Evolutionary conservation across 164 flowering plant species (phyloP), one percentile per base, ranked within the genome.

Genomic region (Nymphaea thermarum): DNA sequence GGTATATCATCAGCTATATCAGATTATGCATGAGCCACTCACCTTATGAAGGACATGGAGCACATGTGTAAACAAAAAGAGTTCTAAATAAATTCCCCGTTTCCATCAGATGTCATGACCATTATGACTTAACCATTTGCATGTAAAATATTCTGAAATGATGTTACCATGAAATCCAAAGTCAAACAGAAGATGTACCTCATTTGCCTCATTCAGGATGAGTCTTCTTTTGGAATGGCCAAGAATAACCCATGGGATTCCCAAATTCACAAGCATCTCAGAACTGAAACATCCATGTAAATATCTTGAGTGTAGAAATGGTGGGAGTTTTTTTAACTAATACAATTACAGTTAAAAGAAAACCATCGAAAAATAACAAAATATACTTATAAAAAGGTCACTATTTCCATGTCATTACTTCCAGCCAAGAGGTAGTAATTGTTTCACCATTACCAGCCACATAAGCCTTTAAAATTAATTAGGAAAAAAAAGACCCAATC

Each of bases 161-260:
- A 47, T 47, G 7, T 7, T 12, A 6, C 12, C 7, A 47, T 6
- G 55, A 47, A 12, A 47, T 47, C 11, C 7, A 5, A 43, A 53
- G 53, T 68, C 63, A 6, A 2, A 61, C 63, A 61, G 41, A 6
- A 2, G 36, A 61, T n/a, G 16, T 75, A 88, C 97, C 81, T 88
- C 89, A 73, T 82, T 85, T 25, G 90, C 65, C 76, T 90, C 97
- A 65, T 75, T 80, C 42, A 90, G 65, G 65, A 88, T 66, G 36
- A 62, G 68, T 68, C 97, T 83, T 71, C 97, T 84, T 71, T 90
- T 92, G 61, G 97, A 90, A 70, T 88, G 97, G 60, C 97, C 97
- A 65, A 88, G 78, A 75, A 90, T 86, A 66, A 90, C 97, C 97
- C 94, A 90, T 4, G 86, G 89, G 72, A 88, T 72, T 64, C 77